Percentiles rank a stretch among this genome's conserved stretches.
These are phyloP conservation scores for Mimosa bimucronata DNA, from an alignment of 306 rosid genomes.

Conservation along the genomic window DNA sequence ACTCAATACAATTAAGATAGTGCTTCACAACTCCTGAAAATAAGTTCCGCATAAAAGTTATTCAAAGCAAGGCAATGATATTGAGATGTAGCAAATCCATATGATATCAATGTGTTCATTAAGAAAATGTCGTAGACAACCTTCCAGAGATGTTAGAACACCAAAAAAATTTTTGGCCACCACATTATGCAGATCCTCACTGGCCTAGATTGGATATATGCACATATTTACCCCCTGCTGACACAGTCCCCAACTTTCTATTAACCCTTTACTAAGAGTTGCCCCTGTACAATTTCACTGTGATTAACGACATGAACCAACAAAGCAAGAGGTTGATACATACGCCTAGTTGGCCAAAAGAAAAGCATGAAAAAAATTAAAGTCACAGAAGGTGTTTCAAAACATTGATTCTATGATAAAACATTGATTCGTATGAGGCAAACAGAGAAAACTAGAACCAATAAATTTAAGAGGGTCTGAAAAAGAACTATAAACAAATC, in stretches of 20 bases:
- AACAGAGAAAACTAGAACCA: neutral
- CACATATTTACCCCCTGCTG: conserved; percentile 92
- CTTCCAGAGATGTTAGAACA: conserved; percentile 89
- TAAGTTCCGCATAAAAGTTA: conserved; percentile 28
- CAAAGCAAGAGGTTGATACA: neutral
- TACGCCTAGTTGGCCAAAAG: neutral
- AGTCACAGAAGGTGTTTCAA: conserved; percentile 1
- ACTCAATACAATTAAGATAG: conserved; percentile 82
- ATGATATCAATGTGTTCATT: neutral
- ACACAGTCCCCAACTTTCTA: conserved; percentile 87
- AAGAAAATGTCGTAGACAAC: conserved; percentile 43
- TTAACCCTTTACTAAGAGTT: conserved; percentile 93
- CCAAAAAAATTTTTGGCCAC: conserved; percentile 84
- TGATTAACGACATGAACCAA: conserved; percentile 5
- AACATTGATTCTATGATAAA: neutral
- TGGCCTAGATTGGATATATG: conserved; percentile 96
- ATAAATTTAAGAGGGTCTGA: no score
- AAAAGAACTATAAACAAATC: no score
- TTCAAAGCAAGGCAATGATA: conserved; percentile 25
- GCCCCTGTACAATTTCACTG: conserved; percentile 67
- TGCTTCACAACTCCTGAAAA: conserved; percentile 70
- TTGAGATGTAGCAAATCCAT: conserved; percentile 19
- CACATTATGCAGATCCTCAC: conserved; percentile 91
- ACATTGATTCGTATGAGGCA: no score
- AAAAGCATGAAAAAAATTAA: conserved; percentile 5